Evolutionary conservation across 768 basidiomycete species (phyloP).

Genomic region (Podaxis rugospora): DNA sequence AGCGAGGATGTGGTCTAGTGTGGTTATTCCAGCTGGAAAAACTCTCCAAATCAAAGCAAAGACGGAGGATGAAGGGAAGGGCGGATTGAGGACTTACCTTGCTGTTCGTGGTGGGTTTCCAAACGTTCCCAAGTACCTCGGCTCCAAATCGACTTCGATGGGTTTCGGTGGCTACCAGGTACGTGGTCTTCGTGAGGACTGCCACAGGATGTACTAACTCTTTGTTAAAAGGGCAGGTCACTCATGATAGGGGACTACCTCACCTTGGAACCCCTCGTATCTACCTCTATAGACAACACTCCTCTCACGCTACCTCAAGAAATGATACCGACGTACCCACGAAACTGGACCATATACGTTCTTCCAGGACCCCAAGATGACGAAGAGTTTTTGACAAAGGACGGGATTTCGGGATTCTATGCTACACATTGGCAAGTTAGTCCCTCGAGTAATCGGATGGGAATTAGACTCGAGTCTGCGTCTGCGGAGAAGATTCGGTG

Average conservation of each 20-base stretch:
- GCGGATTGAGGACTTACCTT: slow-evolving; percentile 53
- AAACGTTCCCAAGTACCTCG: slow-evolving; percentile 48
- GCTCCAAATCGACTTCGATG: slow-evolving; percentile 63
- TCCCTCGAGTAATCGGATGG: slow-evolving; percentile 57
- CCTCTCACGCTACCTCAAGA: slow-evolving; percentile 19
- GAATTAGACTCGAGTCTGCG: slow-evolving; percentile 49
- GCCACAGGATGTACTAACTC: neutral
- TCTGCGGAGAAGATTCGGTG: slow-evolving; percentile 39
- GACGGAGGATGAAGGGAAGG: slow-evolving; percentile 12
- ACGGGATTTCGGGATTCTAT: slow-evolving; percentile 50
- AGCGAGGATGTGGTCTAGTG: slow-evolving; percentile 43
- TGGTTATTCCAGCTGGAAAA: slow-evolving; percentile 40
- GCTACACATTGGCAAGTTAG: slow-evolving; percentile 48
- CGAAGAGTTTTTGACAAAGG: slow-evolving; percentile 43
- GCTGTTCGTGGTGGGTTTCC: slow-evolving; percentile 60
- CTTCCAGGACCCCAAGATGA: slow-evolving; percentile 64
- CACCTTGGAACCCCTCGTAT: slow-evolving; percentile 29
- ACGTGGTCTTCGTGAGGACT: slow-evolving; percentile 10
- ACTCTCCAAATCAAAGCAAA: slow-evolving; percentile 37
- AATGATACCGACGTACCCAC: slow-evolving; percentile 40
- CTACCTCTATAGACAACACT: slow-evolving; percentile 15
- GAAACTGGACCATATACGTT: slow-evolving; percentile 47
- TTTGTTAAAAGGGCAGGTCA: slow-evolving; percentile 44
- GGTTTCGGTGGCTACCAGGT: slow-evolving; percentile 59
- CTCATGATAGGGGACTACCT: slow-evolving; percentile 49